A percentile compares a stretch with the other conserved stretches of the same genome.
These are phyloP conservation scores for Ogataea ramenticola DNA, from an alignment of 805 yeast species.

Conservation along the genomic window DNA sequence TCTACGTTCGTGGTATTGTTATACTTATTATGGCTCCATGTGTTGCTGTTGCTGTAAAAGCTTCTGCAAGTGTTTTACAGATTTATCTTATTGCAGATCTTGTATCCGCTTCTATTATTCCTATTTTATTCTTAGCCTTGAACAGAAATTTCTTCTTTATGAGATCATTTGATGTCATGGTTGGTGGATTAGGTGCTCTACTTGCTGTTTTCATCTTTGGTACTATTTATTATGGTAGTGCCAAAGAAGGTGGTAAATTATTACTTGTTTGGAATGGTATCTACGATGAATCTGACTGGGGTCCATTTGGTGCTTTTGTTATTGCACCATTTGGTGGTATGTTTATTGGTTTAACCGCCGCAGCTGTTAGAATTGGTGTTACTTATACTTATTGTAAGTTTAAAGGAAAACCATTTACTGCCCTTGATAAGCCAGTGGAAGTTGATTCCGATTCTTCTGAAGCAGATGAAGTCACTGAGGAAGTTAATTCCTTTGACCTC, in stretches of 20 bases:
- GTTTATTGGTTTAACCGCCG: slow-evolving; percentile 43
- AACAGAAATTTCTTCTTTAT: slow-evolving; percentile 52
- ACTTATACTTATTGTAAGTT: slow-evolving; percentile 26
- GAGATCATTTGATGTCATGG: slow-evolving; percentile 72
- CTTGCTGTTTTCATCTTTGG: slow-evolving; percentile 80
- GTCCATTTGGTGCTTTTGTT: slow-evolving; percentile 90
- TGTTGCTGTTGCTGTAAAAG: slow-evolving; percentile 74
- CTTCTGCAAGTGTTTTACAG: slow-evolving; percentile 76
- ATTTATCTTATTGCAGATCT: slow-evolving; percentile 88
- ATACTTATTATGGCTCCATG: slow-evolving; percentile 79
- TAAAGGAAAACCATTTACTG: slow-evolving; percentile 34
- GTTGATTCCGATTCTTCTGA: slow-evolving; percentile 7
- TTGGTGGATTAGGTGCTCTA: slow-evolving; percentile 80
- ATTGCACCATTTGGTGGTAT: slow-evolving; percentile 83
- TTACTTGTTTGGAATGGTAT: slow-evolving; percentile 75
- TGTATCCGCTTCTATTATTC: slow-evolving; percentile 81
- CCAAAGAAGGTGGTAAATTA: slow-evolving; percentile 70
- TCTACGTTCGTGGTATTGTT: slow-evolving; percentile 65
- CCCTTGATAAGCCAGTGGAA: slow-evolving; percentile 32
- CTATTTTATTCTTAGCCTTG: slow-evolving; percentile 75
- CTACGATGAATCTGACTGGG: slow-evolving; percentile 76
- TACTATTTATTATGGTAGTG: slow-evolving; percentile 63
- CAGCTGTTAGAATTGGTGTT: slow-evolving; percentile 39
- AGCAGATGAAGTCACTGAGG: not conserved
- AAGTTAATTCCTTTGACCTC: slow-evolving; percentile 2